Evolutionary conservation across 176 grass and related monocot genomes (phyloP).

Genomic region (Triticum dicoccoides): DNA sequence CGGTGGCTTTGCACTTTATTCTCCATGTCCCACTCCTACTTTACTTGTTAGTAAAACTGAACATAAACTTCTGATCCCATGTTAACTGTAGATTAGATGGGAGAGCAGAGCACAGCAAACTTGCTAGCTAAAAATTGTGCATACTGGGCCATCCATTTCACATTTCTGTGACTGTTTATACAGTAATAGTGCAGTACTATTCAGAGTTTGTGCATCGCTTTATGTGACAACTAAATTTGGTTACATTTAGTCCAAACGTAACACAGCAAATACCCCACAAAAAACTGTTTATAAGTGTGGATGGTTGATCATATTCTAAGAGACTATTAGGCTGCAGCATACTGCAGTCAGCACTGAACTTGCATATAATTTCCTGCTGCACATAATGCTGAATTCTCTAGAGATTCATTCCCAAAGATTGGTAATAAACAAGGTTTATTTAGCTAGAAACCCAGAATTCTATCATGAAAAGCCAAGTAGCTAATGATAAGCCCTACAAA

Average conservation of each 20-base stretch:
- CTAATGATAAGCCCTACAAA: not conserved
- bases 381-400: not conserved
- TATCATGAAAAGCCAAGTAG: not conserved
- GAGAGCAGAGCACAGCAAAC: not conserved
- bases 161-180: not conserved
- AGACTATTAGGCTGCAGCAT: not conserved
- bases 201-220: not conserved
- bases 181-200: not conserved
- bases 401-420: not conserved
- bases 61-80: slow-evolving; percentile 1
- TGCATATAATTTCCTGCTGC: not conserved
- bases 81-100: slow-evolving; percentile 11
- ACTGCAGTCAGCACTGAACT: not conserved
- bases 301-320: not conserved
- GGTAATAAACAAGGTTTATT: not conserved
- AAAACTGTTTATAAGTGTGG: not conserved
- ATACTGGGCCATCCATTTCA: not conserved
- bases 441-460: not conserved
- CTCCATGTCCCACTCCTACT: slow-evolving; percentile 26
- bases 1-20: slow-evolving; percentile 94
- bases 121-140: not conserved
- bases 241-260: not conserved
- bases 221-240: not conserved
- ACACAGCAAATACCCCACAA: not conserved
- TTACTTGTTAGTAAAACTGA: slow-evolving; percentile 33